Conservation (phyloP, 768 basidiomycete species). For the Pisolithus orientalis region DNA sequence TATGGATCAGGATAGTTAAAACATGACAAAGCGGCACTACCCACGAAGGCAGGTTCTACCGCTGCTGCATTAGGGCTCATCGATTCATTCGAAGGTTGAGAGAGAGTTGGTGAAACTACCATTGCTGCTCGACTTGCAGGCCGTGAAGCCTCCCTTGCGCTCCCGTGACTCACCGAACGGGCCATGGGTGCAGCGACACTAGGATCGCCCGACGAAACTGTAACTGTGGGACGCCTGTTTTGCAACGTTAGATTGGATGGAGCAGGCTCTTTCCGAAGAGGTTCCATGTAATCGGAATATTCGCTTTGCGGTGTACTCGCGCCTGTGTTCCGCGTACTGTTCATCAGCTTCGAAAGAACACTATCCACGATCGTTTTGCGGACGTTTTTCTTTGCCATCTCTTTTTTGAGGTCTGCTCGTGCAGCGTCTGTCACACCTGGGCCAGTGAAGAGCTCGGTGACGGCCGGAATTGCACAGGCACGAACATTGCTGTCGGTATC, state of each 20-base stretch:
- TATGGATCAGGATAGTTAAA: neutral
- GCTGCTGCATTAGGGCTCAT: constrained; percentile 25
- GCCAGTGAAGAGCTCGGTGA: constrained; percentile 82
- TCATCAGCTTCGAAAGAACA: constrained; percentile 63
- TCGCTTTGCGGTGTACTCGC: constrained; percentile 46
- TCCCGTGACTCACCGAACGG: constrained; percentile 45
- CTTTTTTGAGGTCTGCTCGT: constrained; percentile 89
- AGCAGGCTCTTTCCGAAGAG: constrained; percentile 50
- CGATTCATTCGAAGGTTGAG: constrained; percentile 37
- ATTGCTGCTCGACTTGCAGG: constrained; percentile 56
- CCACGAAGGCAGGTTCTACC: constrained; percentile 64
- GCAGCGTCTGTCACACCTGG: constrained; percentile 80
- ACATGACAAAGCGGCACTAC: constrained; percentile 17
- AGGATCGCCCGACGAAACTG: constrained; percentile 19
- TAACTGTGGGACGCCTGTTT: constrained; percentile 42
- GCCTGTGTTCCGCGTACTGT: constrained; percentile 31
- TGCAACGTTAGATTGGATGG: constrained; percentile 68
- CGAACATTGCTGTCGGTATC: constrained; percentile 89
- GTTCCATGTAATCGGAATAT: constrained; percentile 49
- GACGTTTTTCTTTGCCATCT: constrained; percentile 78
- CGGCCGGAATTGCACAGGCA: constrained; percentile 72
- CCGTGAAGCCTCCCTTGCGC: constrained; percentile 43
- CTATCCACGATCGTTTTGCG: constrained; percentile 83
- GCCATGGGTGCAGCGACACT: constrained; percentile 28
- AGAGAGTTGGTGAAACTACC: constrained; percentile 35